Evolutionary conservation across 1,284 basidiomycete genomes (phyloP).

Genomic region (Trichosporon faecale): DNA sequence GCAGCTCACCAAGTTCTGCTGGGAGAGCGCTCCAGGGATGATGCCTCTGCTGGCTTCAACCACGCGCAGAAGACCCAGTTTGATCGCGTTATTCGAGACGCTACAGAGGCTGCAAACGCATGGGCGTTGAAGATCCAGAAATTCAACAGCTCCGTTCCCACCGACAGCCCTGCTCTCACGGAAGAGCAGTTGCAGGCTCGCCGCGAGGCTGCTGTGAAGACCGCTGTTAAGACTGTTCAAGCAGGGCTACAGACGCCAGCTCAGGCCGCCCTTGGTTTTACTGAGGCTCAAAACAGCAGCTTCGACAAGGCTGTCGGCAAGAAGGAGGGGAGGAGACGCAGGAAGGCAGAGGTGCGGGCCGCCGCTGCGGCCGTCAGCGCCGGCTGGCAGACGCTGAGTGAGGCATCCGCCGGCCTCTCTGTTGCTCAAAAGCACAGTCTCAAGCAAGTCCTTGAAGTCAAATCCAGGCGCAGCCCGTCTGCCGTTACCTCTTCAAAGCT

Average conservation of each 20-base stretch:
- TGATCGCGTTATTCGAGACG: background rate
- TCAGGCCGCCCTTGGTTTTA: background rate
- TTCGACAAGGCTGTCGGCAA: background rate
- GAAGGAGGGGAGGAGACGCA: background rate
- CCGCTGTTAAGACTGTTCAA: background rate
- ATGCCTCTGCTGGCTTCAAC: no score
- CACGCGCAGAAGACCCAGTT: background rate
- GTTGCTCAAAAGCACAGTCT: background rate
- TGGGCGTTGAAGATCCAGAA: background rate
- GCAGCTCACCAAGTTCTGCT: background rate
- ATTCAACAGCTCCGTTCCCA: background rate
- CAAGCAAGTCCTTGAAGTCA: background rate
- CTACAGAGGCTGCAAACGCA: background rate
- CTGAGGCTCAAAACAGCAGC: background rate
- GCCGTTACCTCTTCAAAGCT: background rate
- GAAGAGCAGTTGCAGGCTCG: background rate
- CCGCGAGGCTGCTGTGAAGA: background rate
- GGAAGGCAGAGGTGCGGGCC: background rate
- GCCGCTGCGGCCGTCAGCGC: background rate
- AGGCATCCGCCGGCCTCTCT: background rate
- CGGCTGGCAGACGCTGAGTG: background rate
- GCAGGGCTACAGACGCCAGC: background rate
- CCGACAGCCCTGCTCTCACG: background rate
- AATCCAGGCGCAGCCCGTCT: background rate
- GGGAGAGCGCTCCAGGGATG: background rate